A percentile compares a stretch with the other conserved stretches of the same genome.
phyloP scores from a whole-genome alignment of 768 basidiomycete species.

The Sarcodon sp. region DNA sequence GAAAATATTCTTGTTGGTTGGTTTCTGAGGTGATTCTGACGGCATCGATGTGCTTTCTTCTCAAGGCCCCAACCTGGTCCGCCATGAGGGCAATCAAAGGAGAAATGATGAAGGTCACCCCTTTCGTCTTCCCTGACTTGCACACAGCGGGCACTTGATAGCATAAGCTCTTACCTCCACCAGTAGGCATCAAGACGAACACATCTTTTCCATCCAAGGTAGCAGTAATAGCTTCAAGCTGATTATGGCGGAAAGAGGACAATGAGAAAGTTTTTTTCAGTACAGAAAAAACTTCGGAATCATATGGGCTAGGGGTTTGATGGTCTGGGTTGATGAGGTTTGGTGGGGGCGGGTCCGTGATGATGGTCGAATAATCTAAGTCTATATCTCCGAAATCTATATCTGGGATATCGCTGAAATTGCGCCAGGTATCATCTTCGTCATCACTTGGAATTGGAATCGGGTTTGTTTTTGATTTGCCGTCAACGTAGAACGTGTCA shows the following conservation, averaged over 20 bases:
- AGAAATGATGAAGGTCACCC: slow-evolving; percentile 83
- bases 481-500: too few relatives aligned
- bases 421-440: too few relatives aligned
- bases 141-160: slow-evolving; percentile 89
- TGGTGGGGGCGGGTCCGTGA: too few relatives aligned
- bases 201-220: slow-evolving; percentile 75
- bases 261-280: slow-evolving; percentile 42
- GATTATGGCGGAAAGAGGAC: slow-evolving; percentile 62
- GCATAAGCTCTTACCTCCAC: slow-evolving; percentile 83
- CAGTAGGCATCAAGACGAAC: slow-evolving; percentile 94
- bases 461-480: too few relatives aligned
- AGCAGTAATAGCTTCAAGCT: slow-evolving; percentile 75
- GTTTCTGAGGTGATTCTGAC: slow-evolving; percentile 47
- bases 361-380: too few relatives aligned
- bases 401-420: too few relatives aligned
- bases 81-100: slow-evolving; percentile 83
- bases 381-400: too few relatives aligned
- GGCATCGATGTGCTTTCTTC: slow-evolving; percentile 52
- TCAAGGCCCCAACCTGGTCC: slow-evolving; percentile 72
- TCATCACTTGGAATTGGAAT: too few relatives aligned
- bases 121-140: slow-evolving; percentile 50
- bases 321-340: too few relatives aligned
- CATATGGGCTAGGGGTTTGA: too few relatives aligned
- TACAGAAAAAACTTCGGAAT: too few relatives aligned
- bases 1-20: slow-evolving; percentile 18